These are phyloP conservation scores for Synchytrium microbalum DNA, from an alignment of 371 early-diverging fungal genomes.

Conservation along the genomic window DNA sequence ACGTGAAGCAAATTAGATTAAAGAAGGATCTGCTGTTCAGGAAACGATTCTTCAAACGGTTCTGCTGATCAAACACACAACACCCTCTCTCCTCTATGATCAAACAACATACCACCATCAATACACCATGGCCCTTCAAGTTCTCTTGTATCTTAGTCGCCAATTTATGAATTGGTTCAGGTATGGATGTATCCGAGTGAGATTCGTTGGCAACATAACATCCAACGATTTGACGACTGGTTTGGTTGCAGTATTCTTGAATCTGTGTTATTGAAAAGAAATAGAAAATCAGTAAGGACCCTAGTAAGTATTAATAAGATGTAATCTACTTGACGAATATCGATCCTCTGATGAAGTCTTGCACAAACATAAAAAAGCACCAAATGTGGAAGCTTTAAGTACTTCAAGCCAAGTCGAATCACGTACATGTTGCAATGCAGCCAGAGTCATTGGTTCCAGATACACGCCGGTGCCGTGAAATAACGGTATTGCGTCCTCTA, in stretches of 20 bases:
- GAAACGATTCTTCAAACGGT: too few species aligned
- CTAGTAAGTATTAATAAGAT: too few species aligned
- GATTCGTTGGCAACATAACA: slow-evolving; percentile 31
- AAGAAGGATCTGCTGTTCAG: too few species aligned
- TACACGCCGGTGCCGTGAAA: slow-evolving; percentile 66
- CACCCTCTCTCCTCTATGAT: neutral
- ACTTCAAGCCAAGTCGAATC: neutral
- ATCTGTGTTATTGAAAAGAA: slow-evolving; percentile 15
- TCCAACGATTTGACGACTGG: slow-evolving; percentile 13
- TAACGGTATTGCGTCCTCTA: slow-evolving; percentile 62
- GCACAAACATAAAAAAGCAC: too few species aligned
- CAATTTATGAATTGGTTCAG: neutral
- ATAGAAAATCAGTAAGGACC: too few species aligned
- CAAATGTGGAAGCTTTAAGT: neutral
- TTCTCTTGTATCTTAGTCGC: neutral
- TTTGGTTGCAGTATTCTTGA: slow-evolving; percentile 20
- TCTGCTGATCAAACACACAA: too few species aligned
- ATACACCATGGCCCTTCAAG: neutral
- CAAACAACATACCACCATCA: neutral
- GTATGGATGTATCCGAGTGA: neutral
- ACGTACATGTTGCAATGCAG: slow-evolving; percentile 64
- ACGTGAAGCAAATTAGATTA: neutral
- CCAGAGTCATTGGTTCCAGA: slow-evolving; percentile 68
- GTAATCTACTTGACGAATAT: too few species aligned
- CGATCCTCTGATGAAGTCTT: too few species aligned